These are phyloP conservation scores for Ceratocystis colombiana DNA, from an alignment of 2,329 filamentous ascomycete species.

Conservation along the genomic window DNA sequence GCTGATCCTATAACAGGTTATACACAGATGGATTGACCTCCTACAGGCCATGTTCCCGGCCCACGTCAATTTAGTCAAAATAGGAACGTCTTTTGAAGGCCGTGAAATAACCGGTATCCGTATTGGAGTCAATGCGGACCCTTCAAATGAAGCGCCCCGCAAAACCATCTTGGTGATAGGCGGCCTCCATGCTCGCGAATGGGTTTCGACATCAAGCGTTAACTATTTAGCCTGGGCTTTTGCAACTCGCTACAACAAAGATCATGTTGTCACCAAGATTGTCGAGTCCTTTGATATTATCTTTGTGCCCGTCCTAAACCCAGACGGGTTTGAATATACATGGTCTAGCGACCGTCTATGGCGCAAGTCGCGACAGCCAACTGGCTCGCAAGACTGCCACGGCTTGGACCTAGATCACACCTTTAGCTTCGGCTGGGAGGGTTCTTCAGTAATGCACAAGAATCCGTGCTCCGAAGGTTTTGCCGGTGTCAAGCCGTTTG, in stretches of 20 bases:
- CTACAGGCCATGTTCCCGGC: constrained; percentile 82
- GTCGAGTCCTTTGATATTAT: constrained; percentile 79
- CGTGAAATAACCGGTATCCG: constrained; percentile 75
- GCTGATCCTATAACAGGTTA: constrained; percentile 35
- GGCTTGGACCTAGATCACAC: constrained; percentile 83
- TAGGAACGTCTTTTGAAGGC: constrained; percentile 82
- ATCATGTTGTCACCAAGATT: constrained; percentile 60
- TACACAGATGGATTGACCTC: constrained; percentile 84
- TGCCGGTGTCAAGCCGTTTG: constrained; percentile 71
- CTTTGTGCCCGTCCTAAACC: constrained; percentile 80
- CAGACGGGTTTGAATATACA: constrained; percentile 87
- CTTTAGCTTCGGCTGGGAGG: constrained; percentile 79
- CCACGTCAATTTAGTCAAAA: constrained; percentile 59
- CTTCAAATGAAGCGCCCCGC: constrained; percentile 42
- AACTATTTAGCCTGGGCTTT: constrained; percentile 85
- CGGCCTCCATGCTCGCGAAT: constrained; percentile 87
- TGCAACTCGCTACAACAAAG: constrained; percentile 70
- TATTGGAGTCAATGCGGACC: constrained; percentile 46
- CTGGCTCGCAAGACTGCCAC: constrained; percentile 68
- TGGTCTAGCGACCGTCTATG: constrained; percentile 88
- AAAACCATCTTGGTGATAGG: constrained; percentile 75
- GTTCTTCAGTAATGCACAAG: constrained; percentile 43
- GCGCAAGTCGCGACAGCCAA: constrained; percentile 87
- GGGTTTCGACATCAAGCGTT: constrained; percentile 87
- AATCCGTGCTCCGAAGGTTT: constrained; percentile 91